Conservation (phyloP, 805 yeast species). For the Candida tibetensis region DNA sequence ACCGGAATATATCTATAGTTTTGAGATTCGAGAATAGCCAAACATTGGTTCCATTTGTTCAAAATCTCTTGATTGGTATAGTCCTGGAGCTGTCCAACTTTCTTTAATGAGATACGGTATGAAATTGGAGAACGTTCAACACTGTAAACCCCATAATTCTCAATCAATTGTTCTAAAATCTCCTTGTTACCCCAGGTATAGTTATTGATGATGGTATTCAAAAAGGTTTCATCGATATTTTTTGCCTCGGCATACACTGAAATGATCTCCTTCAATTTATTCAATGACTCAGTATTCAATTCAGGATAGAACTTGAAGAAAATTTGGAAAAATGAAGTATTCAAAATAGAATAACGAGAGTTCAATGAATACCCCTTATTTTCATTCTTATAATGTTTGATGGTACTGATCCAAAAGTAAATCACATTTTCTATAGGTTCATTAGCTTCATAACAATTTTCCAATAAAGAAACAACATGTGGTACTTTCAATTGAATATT, state of each 20-base stretch:
- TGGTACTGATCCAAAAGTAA: conserved; percentile 61
- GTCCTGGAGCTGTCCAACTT: conserved; percentile 62
- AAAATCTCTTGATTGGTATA: conserved; percentile 51
- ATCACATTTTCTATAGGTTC: conserved; percentile 57
- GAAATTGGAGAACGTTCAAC: conserved; percentile 66
- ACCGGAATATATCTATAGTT: conserved; percentile 64
- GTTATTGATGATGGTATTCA: conserved; percentile 70
- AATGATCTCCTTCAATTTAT: conserved; percentile 55
- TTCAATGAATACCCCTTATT: conserved; percentile 52
- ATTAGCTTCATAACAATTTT: conserved; percentile 57
- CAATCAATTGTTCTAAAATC: conserved; percentile 62
- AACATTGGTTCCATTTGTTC: conserved; percentile 52
- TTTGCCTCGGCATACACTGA: conserved; percentile 53
- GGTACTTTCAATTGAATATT: conserved; percentile 69
- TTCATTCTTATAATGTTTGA: conserved; percentile 45
- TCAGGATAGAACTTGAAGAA: conserved; percentile 61
- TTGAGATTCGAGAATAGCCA: conserved; percentile 45
- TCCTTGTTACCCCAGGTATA: conserved; percentile 64
- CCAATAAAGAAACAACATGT: conserved; percentile 60
- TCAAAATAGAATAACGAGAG: conserved; percentile 69
- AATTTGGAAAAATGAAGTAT: conserved; percentile 63
- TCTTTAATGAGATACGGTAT: conserved; percentile 68
- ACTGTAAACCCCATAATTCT: conserved; percentile 55
- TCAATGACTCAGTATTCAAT: conserved; percentile 53
- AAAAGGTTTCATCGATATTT: conserved; percentile 73